These are phyloP conservation scores for Cercospora zeina DNA, from an alignment of 2,329 filamentous ascomycete genomes.

Conservation along the genomic window DNA sequence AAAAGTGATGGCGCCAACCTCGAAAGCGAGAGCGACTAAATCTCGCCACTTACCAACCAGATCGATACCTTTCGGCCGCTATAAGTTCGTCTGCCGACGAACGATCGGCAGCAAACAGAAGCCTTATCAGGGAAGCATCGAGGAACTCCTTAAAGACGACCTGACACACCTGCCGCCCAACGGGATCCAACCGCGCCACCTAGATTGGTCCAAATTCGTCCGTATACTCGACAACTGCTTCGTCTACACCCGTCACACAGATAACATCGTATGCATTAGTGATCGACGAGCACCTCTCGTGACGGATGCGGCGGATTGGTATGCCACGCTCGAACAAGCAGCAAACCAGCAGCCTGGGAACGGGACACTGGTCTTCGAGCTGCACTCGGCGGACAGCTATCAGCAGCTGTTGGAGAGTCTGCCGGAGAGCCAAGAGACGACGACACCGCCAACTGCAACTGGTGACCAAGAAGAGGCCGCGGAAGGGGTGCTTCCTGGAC, in stretches of 20 bases:
- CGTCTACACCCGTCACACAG: slow-evolving; percentile 9
- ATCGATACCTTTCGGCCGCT: slow-evolving; percentile 18
- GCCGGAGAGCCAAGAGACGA: neutral
- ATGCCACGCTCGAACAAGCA: slow-evolving; percentile 11
- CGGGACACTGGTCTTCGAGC: slow-evolving; percentile 21
- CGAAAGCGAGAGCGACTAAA: neutral
- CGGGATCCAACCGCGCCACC: slow-evolving; percentile 21
- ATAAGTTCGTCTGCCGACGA: slow-evolving; percentile 21
- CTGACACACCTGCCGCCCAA: slow-evolving; percentile 5
- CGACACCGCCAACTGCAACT: neutral
- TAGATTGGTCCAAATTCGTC: slow-evolving; percentile 21
- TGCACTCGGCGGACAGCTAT: slow-evolving; percentile 12
- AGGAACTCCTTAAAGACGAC: slow-evolving; percentile 18
- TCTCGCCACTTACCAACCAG: neutral
- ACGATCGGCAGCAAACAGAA: slow-evolving; percentile 12
- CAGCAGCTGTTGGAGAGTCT: slow-evolving; percentile 10
- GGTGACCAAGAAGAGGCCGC: neutral
- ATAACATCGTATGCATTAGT: slow-evolving; percentile 24
- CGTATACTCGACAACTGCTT: slow-evolving; percentile 18
- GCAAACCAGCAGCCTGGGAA: neutral
- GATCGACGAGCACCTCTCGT: slow-evolving; percentile 13
- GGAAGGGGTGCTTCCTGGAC: neutral
- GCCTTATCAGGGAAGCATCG: slow-evolving; percentile 4
- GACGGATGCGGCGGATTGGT: slow-evolving; percentile 19
- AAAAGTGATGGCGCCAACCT: neutral